Conservation (phyloP, 345 rosid species). For the Citrus reticulata region DNA sequence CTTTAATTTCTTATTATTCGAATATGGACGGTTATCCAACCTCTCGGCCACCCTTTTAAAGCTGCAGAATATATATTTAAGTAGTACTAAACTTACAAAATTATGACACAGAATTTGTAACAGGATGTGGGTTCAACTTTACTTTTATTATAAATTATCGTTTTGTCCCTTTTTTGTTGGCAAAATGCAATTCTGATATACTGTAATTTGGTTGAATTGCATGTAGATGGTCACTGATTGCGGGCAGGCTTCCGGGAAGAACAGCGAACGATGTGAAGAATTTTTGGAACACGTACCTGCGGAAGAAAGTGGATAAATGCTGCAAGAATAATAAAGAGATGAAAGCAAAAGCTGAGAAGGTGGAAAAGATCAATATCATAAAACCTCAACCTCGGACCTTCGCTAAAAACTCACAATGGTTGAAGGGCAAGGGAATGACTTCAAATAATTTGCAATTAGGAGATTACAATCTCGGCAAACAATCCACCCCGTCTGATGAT, state of each 20-base stretch:
- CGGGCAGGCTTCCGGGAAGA: slow-evolving; percentile 48
- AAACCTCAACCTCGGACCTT: slow-evolving; percentile 25
- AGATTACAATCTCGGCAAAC: neutral
- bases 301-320: neutral
- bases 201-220: neutral
- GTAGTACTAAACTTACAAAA: too few species aligned
- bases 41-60: too few species aligned
- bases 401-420: neutral
- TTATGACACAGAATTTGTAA: too few species aligned
- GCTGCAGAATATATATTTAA: too few species aligned
- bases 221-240: slow-evolving; percentile 41
- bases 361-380: slow-evolving; percentile 7
- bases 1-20: too few species aligned
- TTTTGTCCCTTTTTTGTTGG: too few species aligned
- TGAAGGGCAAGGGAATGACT: neutral
- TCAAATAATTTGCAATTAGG: neutral
- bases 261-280: slow-evolving; percentile 43
- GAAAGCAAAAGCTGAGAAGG: neutral
- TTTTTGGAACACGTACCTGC: slow-evolving; percentile 22
- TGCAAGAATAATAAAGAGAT: neutral
- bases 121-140: too few species aligned
- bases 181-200: too few species aligned
- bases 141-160: too few species aligned
- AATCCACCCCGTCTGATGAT: neutral
- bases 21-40: too few species aligned